Conservation (phyloP, 2,329 filamentous ascomycete genomes). For the Paracamarosporium sp. region DNA sequence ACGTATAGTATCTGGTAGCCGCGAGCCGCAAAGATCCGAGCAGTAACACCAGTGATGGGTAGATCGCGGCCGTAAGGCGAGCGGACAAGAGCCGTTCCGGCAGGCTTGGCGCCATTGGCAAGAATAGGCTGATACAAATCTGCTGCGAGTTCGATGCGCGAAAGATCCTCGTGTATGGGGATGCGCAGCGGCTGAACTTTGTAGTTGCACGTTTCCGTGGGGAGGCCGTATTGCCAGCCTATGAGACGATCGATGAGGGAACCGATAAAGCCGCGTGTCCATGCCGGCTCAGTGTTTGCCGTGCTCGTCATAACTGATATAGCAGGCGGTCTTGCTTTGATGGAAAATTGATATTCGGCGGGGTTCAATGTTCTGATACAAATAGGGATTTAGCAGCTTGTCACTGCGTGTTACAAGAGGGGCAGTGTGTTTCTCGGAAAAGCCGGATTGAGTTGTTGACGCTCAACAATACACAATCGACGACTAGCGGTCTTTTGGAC, state of each 20-base stretch:
- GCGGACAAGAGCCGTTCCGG: slow-evolving; percentile 15
- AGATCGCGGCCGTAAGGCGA: slow-evolving; percentile 18
- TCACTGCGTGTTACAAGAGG: not conserved
- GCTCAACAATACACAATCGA: too few relatives aligned
- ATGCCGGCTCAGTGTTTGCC: not conserved
- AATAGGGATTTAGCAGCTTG: not conserved
- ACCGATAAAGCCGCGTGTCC: not conserved
- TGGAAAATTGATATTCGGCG: not conserved
- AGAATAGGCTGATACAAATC: slow-evolving; percentile 14
- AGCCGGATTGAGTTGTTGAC: too few relatives aligned
- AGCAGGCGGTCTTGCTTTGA: not conserved
- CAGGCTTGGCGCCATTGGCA: not conserved
- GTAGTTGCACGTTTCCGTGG: slow-evolving; percentile 17
- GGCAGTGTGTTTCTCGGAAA: not conserved
- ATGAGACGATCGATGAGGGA: slow-evolving; percentile 6
- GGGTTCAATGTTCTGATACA: not conserved
- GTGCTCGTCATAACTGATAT: not conserved
- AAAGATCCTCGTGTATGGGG: slow-evolving; percentile 5
- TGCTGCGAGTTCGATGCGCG: slow-evolving; percentile 12
- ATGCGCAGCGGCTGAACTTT: slow-evolving; percentile 12
- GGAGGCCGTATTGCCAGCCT: slow-evolving; percentile 5
- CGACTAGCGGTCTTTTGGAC: too few relatives aligned
- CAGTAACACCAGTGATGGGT: not conserved
- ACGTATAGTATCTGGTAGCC: slow-evolving; percentile 18
- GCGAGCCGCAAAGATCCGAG: slow-evolving; percentile 13